These are phyloP conservation scores for Neocallimastix lanati DNA, from an alignment of 192 early-diverging fungal species.

Conservation along the genomic window DNA sequence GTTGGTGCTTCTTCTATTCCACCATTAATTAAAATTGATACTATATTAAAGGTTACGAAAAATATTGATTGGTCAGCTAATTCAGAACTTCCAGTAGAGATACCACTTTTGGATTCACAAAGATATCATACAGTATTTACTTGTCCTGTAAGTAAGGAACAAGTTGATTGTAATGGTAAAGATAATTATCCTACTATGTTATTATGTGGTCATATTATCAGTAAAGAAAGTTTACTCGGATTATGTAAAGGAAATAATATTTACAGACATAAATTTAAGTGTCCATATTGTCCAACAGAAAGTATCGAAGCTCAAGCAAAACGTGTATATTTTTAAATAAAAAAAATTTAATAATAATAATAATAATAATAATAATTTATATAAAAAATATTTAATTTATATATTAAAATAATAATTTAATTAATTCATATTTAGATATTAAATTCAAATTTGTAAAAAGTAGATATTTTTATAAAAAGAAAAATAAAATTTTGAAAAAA, in stretches of 20 bases:
- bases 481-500: too few species aligned
- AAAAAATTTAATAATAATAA: too few species aligned
- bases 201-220: slow-evolving; percentile 90
- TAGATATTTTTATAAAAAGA: too few species aligned
- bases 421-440: too few species aligned
- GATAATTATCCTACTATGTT: slow-evolving; percentile 98
- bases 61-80: slow-evolving; percentile 76
- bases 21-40: slow-evolving; percentile 75
- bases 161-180: slow-evolving; percentile 20
- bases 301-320: slow-evolving; percentile 56
- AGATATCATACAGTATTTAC: slow-evolving; percentile 89
- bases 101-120: slow-evolving; percentile 67
- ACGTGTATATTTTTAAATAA: slow-evolving; percentile 52
- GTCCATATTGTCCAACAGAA: slow-evolving; percentile 90
- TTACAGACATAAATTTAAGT: slow-evolving; percentile 60
- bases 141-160: slow-evolving; percentile 90
- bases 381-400: too few species aligned
- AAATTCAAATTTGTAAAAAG: too few species aligned
- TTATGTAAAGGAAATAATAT: slow-evolving; percentile 48
- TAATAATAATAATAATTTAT: too few species aligned
- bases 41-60: slow-evolving; percentile 65
- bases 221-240: slow-evolving; percentile 69
- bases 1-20: slow-evolving; percentile 82
- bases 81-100: slow-evolving; percentile 81
- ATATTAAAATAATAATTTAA: too few species aligned